phyloP scores from a whole-genome alignment of 2,329 filamentous ascomycete species.

The Cladorrhinum sp. region DNA sequence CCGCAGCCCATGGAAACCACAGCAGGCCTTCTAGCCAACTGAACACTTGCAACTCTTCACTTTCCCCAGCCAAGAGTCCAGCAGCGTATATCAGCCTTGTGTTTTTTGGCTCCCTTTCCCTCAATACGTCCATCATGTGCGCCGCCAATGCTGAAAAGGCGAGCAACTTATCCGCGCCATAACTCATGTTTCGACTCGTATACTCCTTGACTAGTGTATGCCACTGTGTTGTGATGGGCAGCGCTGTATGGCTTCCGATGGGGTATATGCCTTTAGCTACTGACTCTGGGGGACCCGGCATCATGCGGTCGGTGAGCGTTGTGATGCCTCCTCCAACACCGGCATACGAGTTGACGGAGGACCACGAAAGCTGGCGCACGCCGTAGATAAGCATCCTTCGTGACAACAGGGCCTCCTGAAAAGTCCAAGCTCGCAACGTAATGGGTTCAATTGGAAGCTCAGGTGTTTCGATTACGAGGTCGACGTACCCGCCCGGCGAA shows the following conservation, averaged over 20 bases:
- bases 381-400: conserved; percentile 11
- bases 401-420: conserved; percentile 11
- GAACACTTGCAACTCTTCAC: conserved; percentile 8
- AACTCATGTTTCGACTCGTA: background rate
- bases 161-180: conserved; percentile 4
- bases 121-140: conserved; percentile 7
- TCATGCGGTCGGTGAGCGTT: background rate
- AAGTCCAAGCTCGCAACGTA: conserved; percentile 8
- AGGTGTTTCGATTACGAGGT: background rate
- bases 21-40: background rate
- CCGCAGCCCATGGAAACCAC: background rate
- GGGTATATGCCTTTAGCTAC: conserved; percentile 6
- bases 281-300: conserved; percentile 3
- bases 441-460: conserved; percentile 3
- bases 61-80: background rate
- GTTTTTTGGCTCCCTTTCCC: background rate
- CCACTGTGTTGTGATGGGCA: conserved; percentile 5
- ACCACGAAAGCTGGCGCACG: conserved; percentile 9
- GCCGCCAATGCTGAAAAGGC: conserved; percentile 9
- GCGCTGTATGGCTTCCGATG: conserved; percentile 3
- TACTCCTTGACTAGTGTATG: conserved; percentile 4
- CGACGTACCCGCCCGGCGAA: background rate
- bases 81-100: conserved; percentile 3
- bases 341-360: conserved; percentile 12
- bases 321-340: conserved; percentile 3